phyloP scores from a whole-genome alignment of 2,329 filamentous ascomycete genomes.

The Fusarium domesticum region DNA sequence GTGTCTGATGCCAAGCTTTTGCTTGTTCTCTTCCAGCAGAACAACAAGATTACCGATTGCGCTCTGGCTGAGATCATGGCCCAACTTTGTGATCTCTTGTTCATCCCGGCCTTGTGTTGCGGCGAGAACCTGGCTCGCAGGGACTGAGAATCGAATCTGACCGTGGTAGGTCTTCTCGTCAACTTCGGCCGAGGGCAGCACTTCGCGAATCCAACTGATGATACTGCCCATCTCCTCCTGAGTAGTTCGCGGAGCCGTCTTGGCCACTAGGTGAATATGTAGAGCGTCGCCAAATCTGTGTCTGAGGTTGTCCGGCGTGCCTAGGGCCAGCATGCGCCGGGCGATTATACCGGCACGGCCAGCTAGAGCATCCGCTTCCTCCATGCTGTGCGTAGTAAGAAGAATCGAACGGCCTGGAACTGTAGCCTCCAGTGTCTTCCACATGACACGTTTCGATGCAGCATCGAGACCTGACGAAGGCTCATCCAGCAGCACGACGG shows the following conservation, averaged over 20 bases:
- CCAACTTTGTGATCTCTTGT: constrained; percentile 22
- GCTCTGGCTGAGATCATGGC: constrained; percentile 37
- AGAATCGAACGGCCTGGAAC: constrained; percentile 77
- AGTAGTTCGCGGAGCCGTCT: constrained; percentile 68
- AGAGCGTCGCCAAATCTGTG: constrained; percentile 73
- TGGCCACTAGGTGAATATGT: constrained; percentile 77
- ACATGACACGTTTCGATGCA: constrained; percentile 88
- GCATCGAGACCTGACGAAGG: constrained; percentile 87
- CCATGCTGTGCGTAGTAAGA: constrained; percentile 91
- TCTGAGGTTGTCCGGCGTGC: constrained; percentile 69
- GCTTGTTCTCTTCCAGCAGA: constrained; percentile 67
- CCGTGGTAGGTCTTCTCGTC: constrained; percentile 78
- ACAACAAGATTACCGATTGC: constrained; percentile 69
- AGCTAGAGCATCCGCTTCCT: constrained; percentile 87
- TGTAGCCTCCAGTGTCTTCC: constrained; percentile 74
- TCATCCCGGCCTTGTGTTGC: constrained; percentile 20
- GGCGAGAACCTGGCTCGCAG: constrained; percentile 44
- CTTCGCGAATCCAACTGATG: constrained; percentile 60
- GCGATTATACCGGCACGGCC: constrained; percentile 83
- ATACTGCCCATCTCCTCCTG: constrained; percentile 66
- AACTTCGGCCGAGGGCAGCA: constrained; percentile 63
- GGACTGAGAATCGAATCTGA: constrained; percentile 80
- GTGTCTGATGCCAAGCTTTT: constrained; percentile 70
- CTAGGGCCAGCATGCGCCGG: constrained; percentile 78
- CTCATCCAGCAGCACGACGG: constrained; percentile 84